Conservation (phyloP, 371 early-diverging fungal species). For the Chytridiales sp. region DNA sequence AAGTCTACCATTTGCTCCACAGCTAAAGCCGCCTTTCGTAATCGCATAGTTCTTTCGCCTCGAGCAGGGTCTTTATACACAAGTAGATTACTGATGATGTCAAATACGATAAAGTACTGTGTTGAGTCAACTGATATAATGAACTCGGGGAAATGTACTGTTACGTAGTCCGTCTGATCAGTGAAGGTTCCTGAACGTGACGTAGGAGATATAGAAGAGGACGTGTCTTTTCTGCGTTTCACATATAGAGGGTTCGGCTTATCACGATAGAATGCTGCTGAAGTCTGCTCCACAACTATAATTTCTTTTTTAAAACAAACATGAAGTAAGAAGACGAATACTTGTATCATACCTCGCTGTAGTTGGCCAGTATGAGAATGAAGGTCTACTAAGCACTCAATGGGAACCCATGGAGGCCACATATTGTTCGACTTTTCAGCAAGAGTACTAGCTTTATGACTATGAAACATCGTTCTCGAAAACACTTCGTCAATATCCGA, state of each 20-base stretch:
- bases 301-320: no score
- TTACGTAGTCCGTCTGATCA: conserved; percentile 63
- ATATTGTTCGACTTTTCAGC: conserved; percentile 34
- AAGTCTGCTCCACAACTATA: conserved; percentile 69
- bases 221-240: conserved; percentile 16
- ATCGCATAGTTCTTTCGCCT: conserved; percentile 65
- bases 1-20: conserved; percentile 50
- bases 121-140: conserved; percentile 66
- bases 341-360: conserved; percentile 66
- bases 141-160: conserved; percentile 59
- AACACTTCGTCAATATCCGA: conserved; percentile 28
- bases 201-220: no score
- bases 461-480: conserved; percentile 29
- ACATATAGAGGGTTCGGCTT: conserved; percentile 74
- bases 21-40: conserved; percentile 74
- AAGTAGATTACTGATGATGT: conserved; percentile 74
- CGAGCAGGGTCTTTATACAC: conserved; percentile 79
- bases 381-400: conserved; percentile 73
- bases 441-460: conserved; percentile 37
- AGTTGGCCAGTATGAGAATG: conserved; percentile 54
- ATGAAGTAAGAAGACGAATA: conserved; percentile 65
- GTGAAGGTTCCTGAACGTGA: no score
- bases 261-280: conserved; percentile 73
- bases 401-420: conserved; percentile 86
- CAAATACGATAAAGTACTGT: conserved; percentile 70